Percentiles rank a stretch among this genome's conserved stretches.
phyloP scores from a whole-genome alignment of 768 basidiomycete species.

The Termitomyces sp. region DNA sequence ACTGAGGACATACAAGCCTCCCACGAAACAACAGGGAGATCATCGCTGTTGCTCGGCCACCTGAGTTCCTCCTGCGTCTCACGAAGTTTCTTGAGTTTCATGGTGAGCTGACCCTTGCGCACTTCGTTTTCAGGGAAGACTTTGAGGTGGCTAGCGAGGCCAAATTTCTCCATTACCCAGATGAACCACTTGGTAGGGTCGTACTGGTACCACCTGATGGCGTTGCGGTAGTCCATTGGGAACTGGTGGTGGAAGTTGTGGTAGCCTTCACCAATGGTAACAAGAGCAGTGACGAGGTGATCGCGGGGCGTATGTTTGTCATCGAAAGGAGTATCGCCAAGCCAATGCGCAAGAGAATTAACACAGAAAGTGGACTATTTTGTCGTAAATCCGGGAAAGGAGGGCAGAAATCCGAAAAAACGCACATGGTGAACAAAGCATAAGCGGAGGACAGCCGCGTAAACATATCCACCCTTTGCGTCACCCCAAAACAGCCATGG shows the following conservation, averaged over 20 bases:
- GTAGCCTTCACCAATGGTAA: slow-evolving; percentile 93
- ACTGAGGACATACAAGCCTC: slow-evolving; percentile 60
- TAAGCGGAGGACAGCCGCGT: slow-evolving; percentile 73
- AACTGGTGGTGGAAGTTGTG: slow-evolving; percentile 98
- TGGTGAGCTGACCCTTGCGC: slow-evolving; percentile 88
- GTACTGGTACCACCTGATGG: slow-evolving; percentile 92
- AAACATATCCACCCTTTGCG: slow-evolving; percentile 79
- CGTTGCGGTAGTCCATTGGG: slow-evolving; percentile 97
- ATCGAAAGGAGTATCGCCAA: slow-evolving; percentile 89
- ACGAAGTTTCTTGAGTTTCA: slow-evolving; percentile 86
- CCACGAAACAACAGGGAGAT: slow-evolving; percentile 82
- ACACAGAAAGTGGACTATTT: slow-evolving; percentile 89
- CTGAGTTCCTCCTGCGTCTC: slow-evolving; percentile 67
- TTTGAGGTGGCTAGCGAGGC: slow-evolving; percentile 70
- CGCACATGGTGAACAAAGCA: slow-evolving; percentile 85
- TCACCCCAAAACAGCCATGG: slow-evolving; percentile 85
- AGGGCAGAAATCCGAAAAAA: slow-evolving; percentile 11
- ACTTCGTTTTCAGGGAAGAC: slow-evolving; percentile 53
- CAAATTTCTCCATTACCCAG: slow-evolving; percentile 48
- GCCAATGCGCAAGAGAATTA: slow-evolving; percentile 95
- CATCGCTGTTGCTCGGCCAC: slow-evolving; percentile 75
- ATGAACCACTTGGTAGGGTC: slow-evolving; percentile 95
- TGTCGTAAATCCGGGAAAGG: neutral
- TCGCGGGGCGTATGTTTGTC: slow-evolving; percentile 93
- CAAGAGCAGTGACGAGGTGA: slow-evolving; percentile 83